Evolutionary conservation across 2,329 filamentous ascomycete genomes (phyloP), one percentile per base, ranked within the genome.

Genomic region (Ceratocystis destructans): DNA sequence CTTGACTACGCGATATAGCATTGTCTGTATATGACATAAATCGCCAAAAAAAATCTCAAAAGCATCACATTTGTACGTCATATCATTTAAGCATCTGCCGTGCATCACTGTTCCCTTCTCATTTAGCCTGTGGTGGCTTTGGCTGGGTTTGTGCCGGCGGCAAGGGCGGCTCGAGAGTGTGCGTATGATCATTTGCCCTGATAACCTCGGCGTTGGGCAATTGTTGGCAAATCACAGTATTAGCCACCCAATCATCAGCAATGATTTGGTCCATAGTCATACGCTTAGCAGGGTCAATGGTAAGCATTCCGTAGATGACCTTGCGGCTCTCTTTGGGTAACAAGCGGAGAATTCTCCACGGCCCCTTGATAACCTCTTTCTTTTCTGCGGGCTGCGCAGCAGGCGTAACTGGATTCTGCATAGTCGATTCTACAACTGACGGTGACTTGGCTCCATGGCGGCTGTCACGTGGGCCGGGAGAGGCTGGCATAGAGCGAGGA

Each of bases 281-380:
- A 66, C 94, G 84, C 70, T 88, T 87, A 73, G 84, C 87, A 0
- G 92, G 90, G 71, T 96, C 85, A 63, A 96, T 81, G 72, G 94
- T 90, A 45, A 99, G 82, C 94, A 99, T 99, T 67, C 89, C 83
- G 57, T 90, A 87, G 66, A 99, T 88, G 69, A 99, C 91, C 73
- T 93, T 87, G 64, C 94, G 82, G 70, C 88, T 95, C 76, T 97
- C 94, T 68, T 93, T 82, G 0, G 94, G 94, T 8, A 99, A 79
- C 45, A 97, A 79, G 53, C 94, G 85, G 37, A 99, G 79, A 55
- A 99, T 83, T 61, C 94, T 84, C 88, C 93, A 96, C 1, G 94
- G 94, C 0, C 94, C 94, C 72, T 91, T 90, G 71, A 99, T 95
- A 0, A 90, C 84, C 73, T 92, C 88, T 72, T 85, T 87, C 72